phyloP scores from a whole-genome alignment of 2,329 filamentous ascomycete species.

The Huntiella omanensis region DNA sequence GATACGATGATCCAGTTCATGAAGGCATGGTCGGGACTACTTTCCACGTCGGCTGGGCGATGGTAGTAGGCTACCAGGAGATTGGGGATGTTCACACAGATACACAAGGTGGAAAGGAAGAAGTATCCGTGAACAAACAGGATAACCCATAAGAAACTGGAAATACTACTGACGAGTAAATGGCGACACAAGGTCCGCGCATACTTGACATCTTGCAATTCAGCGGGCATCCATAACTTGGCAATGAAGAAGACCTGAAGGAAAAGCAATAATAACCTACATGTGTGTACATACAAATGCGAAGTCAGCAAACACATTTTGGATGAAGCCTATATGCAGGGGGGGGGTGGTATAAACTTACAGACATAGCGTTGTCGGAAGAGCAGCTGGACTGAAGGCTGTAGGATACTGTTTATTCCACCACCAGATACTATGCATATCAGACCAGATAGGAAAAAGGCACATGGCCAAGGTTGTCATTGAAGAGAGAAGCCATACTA shows the following conservation, averaged over 20 bases:
- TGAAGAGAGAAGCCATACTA: too few species aligned
- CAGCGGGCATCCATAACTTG: background rate
- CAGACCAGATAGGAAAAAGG: too few species aligned
- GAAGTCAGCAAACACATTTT: background rate
- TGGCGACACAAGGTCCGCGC: too few species aligned
- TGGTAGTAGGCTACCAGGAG: constrained; percentile 63
- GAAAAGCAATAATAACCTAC: too few species aligned
- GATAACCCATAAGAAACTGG: constrained; percentile 62
- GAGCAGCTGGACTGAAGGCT: constrained; percentile 39
- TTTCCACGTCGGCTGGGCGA: constrained; percentile 37
- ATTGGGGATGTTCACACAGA: constrained; percentile 70
- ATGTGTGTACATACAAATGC: too few species aligned
- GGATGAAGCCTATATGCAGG: constrained; percentile 49
- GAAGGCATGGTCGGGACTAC: too few species aligned
- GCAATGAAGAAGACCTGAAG: constrained; percentile 4
- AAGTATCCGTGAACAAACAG: constrained; percentile 65
- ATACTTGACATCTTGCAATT: too few species aligned
- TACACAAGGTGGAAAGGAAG: constrained; percentile 54
- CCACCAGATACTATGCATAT: constrained; percentile 50
- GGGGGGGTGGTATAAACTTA: constrained; percentile 44
- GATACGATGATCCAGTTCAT: constrained; percentile 52
- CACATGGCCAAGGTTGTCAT: too few species aligned
- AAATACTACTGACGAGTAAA: constrained; percentile 24
- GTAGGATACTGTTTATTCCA: constrained; percentile 49
- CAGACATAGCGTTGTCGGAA: too few species aligned